Base-by-base conservation (phyloP, 768 basidiomycete genomes). In the Collybiopsis luxurians region DNA sequence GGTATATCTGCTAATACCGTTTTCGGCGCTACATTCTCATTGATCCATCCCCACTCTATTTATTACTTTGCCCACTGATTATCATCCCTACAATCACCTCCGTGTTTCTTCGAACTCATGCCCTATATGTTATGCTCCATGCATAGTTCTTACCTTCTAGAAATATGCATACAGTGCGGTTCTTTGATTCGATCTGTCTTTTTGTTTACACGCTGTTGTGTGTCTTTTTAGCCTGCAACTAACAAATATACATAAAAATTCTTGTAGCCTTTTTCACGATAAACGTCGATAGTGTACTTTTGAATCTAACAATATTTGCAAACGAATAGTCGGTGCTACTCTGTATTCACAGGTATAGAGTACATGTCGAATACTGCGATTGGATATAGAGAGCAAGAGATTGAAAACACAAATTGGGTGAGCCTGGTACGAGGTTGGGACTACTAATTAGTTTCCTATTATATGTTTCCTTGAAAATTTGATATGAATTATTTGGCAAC, bases 201-300 rank as follows among this genome's bases (percentile, higher is more conserved):
- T 24, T 36, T 31, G 27, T 31, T 6, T 13, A 34, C 31, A n/a
- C 24, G 21, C 36, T 38, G 50, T 39, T 39, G 50, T 51, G 46
- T 27, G 5, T 28, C n/a, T 48, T 23, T 23, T 12, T 49, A n/a
- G n/a, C n/a, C n/a, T n/a, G n/a, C n/a, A n/a, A n/a, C n/a, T n/a
- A n/a, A 13, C 31, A 34, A 34, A 34, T 13, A 34, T 13, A 34
- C 31, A 34, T 34, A 51, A 51, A 39, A 26, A 21, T 51, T 51
- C 31, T 51, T 51, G 50, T 51, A 51, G 36, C 34, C 36, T 13
- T 39, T 40, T 23, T 51, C 24, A 51, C 36, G 6, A 38, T 39
- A 51, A 51, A 24, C 24, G 50, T 39, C 50, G 26, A 51, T 51
- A 51, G 36, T 51, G 50, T 51, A 51, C 17, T 34, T 39, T 39